phyloP scores from a whole-genome alignment of 768 basidiomycete genomes.

The Lactarius quietus region DNA sequence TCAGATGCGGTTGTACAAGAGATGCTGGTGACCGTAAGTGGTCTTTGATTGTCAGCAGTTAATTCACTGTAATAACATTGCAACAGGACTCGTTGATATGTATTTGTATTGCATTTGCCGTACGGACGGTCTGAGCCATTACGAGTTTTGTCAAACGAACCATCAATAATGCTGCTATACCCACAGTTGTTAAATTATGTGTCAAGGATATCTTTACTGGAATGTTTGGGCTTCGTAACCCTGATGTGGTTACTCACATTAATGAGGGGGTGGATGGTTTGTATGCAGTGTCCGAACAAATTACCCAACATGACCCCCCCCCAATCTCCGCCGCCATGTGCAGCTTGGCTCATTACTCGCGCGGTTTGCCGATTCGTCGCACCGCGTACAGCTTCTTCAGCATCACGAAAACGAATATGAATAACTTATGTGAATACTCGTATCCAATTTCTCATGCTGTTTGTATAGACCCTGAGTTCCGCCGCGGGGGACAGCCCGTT shows the following conservation, averaged over 20 bases:
- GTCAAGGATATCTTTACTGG: slow-evolving; percentile 7
- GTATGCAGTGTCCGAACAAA: slow-evolving; percentile 2
- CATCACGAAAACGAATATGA: slow-evolving; percentile 20
- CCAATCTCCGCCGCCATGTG: slow-evolving; percentile 15
- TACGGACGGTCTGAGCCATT: slow-evolving; percentile 43
- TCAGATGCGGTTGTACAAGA: slow-evolving; percentile 75
- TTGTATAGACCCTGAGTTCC: slow-evolving; percentile 5
- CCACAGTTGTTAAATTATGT: slow-evolving; percentile 21
- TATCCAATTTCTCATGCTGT: slow-evolving; percentile 7
- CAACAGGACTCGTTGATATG: slow-evolving; percentile 67
- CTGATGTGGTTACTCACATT: neutral
- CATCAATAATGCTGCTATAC: slow-evolving; percentile 18
- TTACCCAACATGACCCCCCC: neutral
- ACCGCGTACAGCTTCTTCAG: slow-evolving; percentile 6
- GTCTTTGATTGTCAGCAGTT: slow-evolving; percentile 13
- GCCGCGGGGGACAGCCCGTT: slow-evolving; percentile 10
- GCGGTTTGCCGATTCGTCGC: slow-evolving; percentile 19
- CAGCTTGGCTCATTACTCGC: slow-evolving; percentile 3
- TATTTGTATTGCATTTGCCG: slow-evolving; percentile 59
- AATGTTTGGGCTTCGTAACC: slow-evolving; percentile 8
- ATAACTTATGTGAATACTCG: slow-evolving; percentile 12
- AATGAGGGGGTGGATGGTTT: neutral
- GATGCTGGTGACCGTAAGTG: slow-evolving; percentile 71
- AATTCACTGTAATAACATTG: slow-evolving; percentile 16
- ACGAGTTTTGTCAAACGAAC: slow-evolving; percentile 2